A percentile compares a stretch with the other conserved stretches of the same genome.
phyloP scores from a whole-genome alignment of 352 stramenopile genomes.

The Globisporangium splendens region DNA sequence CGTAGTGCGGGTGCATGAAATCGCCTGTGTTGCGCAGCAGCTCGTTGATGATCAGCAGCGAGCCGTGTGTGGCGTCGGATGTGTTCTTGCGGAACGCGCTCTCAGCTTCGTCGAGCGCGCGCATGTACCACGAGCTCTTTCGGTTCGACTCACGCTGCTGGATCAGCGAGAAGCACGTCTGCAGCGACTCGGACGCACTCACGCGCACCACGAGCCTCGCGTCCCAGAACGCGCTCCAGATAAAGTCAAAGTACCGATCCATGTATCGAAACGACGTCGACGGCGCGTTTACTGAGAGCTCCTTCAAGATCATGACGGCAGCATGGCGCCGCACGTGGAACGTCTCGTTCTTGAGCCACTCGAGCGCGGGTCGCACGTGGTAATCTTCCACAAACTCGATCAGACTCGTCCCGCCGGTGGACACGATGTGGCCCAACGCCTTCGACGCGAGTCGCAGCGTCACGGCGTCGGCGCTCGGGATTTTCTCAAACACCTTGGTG shows the following conservation, averaged over 20 bases:
- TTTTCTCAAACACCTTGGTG: constrained; percentile 87
- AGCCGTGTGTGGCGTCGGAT: constrained; percentile 76
- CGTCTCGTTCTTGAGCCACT: constrained; percentile 88
- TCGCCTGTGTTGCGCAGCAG: constrained; percentile 84
- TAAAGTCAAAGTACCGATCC: constrained; percentile 89
- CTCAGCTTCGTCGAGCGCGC: constrained; percentile 75
- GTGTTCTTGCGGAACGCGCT: constrained; percentile 68
- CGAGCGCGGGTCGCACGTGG: constrained; percentile 81
- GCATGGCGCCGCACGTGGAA: constrained; percentile 85
- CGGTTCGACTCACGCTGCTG: constrained; percentile 87
- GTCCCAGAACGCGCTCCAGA: constrained; percentile 89
- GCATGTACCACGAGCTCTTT: constrained; percentile 79
- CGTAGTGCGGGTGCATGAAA: constrained; percentile 87
- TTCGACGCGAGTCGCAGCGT: constrained; percentile 77
- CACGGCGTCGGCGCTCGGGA: constrained; percentile 61
- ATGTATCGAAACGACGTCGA: constrained; percentile 86
- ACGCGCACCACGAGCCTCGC: constrained; percentile 71
- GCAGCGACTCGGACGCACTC: constrained; percentile 77
- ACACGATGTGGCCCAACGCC: constrained; percentile 85
- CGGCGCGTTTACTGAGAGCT: constrained; percentile 81
- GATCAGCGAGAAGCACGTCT: constrained; percentile 85
- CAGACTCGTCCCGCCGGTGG: constrained; percentile 76
- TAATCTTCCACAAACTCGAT: constrained; percentile 90
- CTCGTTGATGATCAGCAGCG: constrained; percentile 84
- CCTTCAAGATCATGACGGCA: constrained; percentile 85